Evolutionary conservation across 83 land plant species (phyloP).

Genomic region (Diphasiastrum complanatum): DNA sequence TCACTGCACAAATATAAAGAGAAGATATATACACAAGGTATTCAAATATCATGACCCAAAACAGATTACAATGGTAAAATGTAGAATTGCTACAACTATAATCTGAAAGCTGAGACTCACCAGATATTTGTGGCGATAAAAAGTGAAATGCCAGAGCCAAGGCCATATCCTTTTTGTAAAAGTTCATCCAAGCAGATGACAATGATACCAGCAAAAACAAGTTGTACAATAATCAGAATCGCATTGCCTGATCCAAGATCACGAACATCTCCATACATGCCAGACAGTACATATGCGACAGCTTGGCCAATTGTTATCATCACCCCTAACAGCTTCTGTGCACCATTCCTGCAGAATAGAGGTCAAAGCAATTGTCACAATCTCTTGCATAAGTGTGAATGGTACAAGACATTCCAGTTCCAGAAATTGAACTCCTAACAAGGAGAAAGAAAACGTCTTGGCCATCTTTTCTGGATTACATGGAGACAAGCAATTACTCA

Average conservation of each 20-base stretch:
- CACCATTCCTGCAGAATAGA: constrained; percentile 53
- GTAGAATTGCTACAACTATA: neutral
- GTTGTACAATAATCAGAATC: constrained; percentile 75
- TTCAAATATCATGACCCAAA: neutral
- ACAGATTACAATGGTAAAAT: neutral
- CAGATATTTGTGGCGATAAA: constrained; percentile 92
- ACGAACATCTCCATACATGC: constrained; percentile 80
- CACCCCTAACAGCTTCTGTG: constrained; percentile 78
- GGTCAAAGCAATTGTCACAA: no score
- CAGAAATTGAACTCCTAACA: no score
- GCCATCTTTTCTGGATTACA: no score
- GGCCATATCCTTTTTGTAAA: constrained; percentile 85
- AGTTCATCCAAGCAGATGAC: constrained; percentile 84
- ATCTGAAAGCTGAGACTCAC: constrained; percentile 39
- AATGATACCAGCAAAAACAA: constrained; percentile 78
- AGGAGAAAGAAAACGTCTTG: no score
- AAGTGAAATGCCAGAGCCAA: constrained; percentile 83
- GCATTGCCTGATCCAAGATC: constrained; percentile 89
- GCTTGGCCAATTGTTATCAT: constrained; percentile 84
- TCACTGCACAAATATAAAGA: constrained; percentile 73
- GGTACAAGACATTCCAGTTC: no score
- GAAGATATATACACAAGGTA: no score
- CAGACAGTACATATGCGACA: constrained; percentile 88
- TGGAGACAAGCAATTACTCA: no score
- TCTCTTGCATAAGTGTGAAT: no score